Percentiles rank a stretch among this genome's conserved stretches.
Evolutionary conservation across 1,139 yeast genomes (phyloP).

Genomic region (Lodderomyces theae): DNA sequence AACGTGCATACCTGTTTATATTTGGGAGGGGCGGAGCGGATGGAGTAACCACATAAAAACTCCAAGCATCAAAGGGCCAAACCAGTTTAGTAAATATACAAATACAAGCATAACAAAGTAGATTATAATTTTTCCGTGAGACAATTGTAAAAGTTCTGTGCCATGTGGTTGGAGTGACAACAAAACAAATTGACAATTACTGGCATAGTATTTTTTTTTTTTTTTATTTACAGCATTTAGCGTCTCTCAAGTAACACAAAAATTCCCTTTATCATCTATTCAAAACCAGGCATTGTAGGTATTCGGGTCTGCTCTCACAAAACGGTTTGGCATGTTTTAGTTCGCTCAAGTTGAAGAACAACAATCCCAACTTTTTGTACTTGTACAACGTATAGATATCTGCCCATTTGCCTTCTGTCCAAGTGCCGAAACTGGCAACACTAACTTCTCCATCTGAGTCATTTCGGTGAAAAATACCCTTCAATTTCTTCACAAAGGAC

Average conservation of each 20-base stretch:
- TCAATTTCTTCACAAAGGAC: not conserved
- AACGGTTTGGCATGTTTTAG: conserved; percentile 11
- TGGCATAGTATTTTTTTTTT: no score
- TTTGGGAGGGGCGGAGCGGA: no score
- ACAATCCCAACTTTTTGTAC: conserved; percentile 11
- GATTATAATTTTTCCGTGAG: not conserved
- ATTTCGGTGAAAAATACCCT: not conserved
- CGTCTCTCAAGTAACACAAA: no score
- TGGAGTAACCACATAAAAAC: not conserved
- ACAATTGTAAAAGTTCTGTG: not conserved
- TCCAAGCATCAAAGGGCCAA: no score
- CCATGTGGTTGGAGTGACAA: no score
- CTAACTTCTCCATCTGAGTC: not conserved
- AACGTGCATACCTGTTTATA: no score
- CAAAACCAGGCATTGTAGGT: conserved; percentile 10
- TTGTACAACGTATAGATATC: conserved; percentile 8
- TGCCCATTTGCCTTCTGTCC: conserved; percentile 9
- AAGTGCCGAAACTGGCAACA: not conserved
- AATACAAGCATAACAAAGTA: conserved; percentile 3
- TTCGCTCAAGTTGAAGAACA: conserved; percentile 12
- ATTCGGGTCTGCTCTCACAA: conserved; percentile 14
- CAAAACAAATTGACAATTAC: no score
- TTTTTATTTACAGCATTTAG: no score
- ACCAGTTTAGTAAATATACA: not conserved
- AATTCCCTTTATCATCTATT: not conserved